These are phyloP conservation scores for Haberlea rhodopensis DNA, from an alignment of 257 asterid species.

Conservation along the genomic window DNA sequence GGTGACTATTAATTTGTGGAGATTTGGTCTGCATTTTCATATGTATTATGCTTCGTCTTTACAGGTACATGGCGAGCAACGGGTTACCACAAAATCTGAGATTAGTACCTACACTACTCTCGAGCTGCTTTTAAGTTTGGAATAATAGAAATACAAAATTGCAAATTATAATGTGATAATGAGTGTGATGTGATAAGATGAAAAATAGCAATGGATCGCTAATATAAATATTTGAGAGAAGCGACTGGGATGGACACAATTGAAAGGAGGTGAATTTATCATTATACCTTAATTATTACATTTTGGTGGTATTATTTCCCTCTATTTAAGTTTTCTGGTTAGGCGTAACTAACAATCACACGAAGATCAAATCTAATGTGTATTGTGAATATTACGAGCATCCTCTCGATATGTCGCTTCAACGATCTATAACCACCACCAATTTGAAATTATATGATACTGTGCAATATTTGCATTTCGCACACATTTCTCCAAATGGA, in stretches of 20 bases:
- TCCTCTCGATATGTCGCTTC: too few species aligned
- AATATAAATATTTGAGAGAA: not conserved
- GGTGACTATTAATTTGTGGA: not conserved
- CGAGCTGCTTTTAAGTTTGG: not conserved
- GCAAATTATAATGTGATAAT: not conserved
- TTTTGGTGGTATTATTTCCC: not conserved
- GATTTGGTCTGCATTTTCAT: not conserved
- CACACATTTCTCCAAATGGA: too few species aligned
- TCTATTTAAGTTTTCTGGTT: not conserved
- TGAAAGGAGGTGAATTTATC: not conserved
- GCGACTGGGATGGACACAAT: not conserved
- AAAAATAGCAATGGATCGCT: not conserved
- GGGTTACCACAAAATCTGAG: not conserved
- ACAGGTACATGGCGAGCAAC: not conserved
- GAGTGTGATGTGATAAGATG: not conserved
- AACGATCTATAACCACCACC: too few species aligned
- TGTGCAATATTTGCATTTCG: too few species aligned
- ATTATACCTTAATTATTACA: not conserved
- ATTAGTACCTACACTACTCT: not conserved
- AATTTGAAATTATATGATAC: too few species aligned
- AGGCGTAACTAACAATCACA: too few species aligned
- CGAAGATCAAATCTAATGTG: not conserved
- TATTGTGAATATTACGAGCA: too few species aligned
- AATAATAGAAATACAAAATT: too few species aligned
- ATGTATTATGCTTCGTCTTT: not conserved